Base-by-base conservation (phyloP, 345 rosid genomes). In the Populus alba region DNA sequence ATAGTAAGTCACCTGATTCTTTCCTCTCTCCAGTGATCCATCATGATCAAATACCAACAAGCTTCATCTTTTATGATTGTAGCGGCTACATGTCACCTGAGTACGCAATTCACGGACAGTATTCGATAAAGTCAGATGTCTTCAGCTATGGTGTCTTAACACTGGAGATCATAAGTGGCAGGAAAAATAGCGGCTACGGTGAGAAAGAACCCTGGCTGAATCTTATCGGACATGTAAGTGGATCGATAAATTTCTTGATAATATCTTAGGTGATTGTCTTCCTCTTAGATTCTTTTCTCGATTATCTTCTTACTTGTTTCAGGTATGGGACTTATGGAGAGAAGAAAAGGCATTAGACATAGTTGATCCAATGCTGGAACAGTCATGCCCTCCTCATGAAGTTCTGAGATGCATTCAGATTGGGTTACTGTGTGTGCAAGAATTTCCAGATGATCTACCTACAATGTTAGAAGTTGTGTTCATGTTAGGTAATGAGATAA, bases 81-180 rank as follows among this genome's bases (percentile, higher is more conserved):
- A 81, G 84, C 22, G 84, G 80, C 8, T 81, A 81, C 16, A 81
- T 81, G 80, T 72, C 83, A 16, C 84, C 84, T 1, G 80, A 81
- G 20, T 77, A 81, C 47, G 81, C 73, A 23, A n/a, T 73, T 25
- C 69, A 72, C 2, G 81, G 84, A 6, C 68, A 23, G 29, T 81
- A 38, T 68, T 81, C 84, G 0, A 18, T 31, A 9, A 81, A 81
- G 33, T 77, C 84, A 4, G 81, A 81, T 25, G 78, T 81, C 11
- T 81, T 66, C 27, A 81, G 84, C 38, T 81, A 77, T n/a, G 84
- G 84, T 4, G 78, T 81, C 37, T 55, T 81, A 77, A 4, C 73
- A 3, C 23, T 81, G 17, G 80, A 81, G 73, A 76, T 75, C n/a
- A 43, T 72, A n/a, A 76, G 79, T 27, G 83, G 83, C 16, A 76